Evolutionary conservation across 768 basidiomycete genomes (phyloP).

Genomic region (Chalciporus sphaerocephalus): DNA sequence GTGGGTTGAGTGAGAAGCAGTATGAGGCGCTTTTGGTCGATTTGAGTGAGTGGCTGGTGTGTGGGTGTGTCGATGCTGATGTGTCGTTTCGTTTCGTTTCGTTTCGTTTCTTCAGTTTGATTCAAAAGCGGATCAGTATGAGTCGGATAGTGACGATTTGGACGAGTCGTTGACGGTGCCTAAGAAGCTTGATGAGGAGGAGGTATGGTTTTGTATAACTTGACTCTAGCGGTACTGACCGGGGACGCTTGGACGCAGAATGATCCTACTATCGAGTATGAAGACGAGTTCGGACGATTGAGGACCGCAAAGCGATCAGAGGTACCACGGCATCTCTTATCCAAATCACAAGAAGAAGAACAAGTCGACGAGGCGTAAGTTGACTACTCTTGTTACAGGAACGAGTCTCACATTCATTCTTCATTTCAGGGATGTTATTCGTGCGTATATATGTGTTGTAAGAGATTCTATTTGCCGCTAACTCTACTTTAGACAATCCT

Average conservation of each 20-base stretch:
- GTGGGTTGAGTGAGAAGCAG: conserved; percentile 71
- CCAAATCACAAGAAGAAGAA: conserved; percentile 41
- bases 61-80: background rate
- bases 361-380: conserved; percentile 54
- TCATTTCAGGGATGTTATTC: conserved; percentile 52
- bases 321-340: conserved; percentile 63
- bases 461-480: background rate
- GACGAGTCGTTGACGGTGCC: conserved; percentile 75
- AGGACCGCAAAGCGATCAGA: conserved; percentile 69
- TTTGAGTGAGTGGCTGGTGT: conserved; percentile 41
- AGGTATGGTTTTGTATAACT: conserved; percentile 27
- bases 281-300: conserved; percentile 82
- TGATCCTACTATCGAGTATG: conserved; percentile 80
- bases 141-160: conserved; percentile 70
- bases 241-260: conserved; percentile 36
- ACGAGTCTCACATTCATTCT: conserved; percentile 5
- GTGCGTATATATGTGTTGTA: conserved; percentile 31
- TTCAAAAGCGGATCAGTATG: conserved; percentile 50
- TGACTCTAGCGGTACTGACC: background rate
- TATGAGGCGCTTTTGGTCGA: conserved; percentile 72
- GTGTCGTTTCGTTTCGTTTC: background rate
- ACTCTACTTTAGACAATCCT: conserved; percentile 58
- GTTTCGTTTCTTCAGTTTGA: conserved; percentile 53
- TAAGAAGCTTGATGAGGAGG: conserved; percentile 33
- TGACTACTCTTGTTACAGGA: background rate